Evolutionary conservation across 306 rosid genomes (phyloP), one percentile per base, ranked within the genome.

Genomic region (Rubus idaeus): DNA sequence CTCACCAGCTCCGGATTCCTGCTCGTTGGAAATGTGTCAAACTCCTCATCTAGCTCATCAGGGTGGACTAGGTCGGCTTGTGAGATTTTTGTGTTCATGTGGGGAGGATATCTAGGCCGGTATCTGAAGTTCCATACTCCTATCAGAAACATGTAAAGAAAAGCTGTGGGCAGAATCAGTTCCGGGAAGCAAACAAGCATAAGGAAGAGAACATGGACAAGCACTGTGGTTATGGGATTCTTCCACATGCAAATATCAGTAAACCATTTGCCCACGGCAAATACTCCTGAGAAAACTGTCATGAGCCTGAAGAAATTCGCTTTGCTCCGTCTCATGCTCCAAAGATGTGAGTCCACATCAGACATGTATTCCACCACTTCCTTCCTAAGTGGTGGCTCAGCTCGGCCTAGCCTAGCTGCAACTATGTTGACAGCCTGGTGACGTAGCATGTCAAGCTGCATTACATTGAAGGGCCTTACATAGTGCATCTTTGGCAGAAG

Each of bases 341-440:
- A 87, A 5, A 85, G 80, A 71, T 87, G 89, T 0, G 87, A 84
- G 84, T 87, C 89, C 76, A 78, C 84, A 40, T 87, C 91, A 37
- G 89, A 85, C 91, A 87, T 83, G 85, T 87, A 87, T 58, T 87
- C 91, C 30, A 87, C 84, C 68, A 85, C 87, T 63, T 87, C 88
- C 55, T 78, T 85, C 41, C 83, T 58, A 23, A 85, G 85, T 8
- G 91, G 87, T 37, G 91, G 91, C 82, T 87, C 87, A 0, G 91
- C 80, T 35, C 91, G 61, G 4, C 85, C 80, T 11, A 87, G 61
- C 73, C 86, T 65, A 6, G 91, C 87, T 9, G 87, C 87, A 57
- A 87, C 88, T 17, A 87, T 83, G 80, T 78, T 78, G 12, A 85
- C 89, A 18, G 91, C 87, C 55, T 85, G 89, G 72, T 85, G 89